A percentile compares a stretch with the other conserved stretches of the same genome.
Evolutionary conservation across 495 filamentous ascomycete genomes (phyloP).

Genomic region (Xylaria flabelliformis): DNA sequence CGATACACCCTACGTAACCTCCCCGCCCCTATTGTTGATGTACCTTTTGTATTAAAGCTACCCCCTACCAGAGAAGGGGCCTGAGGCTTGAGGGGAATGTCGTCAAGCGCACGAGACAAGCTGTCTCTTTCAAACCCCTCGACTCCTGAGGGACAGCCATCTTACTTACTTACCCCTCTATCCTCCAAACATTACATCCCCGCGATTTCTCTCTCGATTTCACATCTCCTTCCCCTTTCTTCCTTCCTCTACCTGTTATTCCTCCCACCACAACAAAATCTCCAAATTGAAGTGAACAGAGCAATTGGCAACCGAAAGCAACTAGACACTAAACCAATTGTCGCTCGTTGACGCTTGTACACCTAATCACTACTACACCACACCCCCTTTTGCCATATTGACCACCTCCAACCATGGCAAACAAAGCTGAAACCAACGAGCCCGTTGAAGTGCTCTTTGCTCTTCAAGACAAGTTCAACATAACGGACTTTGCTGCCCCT

Average conservation of each 20-base stretch:
- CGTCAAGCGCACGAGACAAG: constrained; percentile 16
- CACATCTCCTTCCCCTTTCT: background rate
- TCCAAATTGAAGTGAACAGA: constrained; percentile 12
- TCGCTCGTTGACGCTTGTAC: background rate
- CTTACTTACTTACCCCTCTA: constrained; percentile 25
- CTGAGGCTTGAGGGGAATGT: constrained; percentile 5
- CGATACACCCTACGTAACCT: constrained; percentile 17
- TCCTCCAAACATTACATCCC: constrained; percentile 25
- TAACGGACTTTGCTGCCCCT: constrained; percentile 71
- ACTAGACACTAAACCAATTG: constrained; percentile 2
- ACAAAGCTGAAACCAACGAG: constrained; percentile 57
- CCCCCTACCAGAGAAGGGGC: constrained; percentile 14
- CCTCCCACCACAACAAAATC: constrained; percentile 22
- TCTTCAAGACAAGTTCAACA: constrained; percentile 57
- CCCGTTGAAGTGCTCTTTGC: constrained; percentile 59
- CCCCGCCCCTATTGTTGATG: constrained; percentile 12
- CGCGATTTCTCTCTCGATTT: constrained; percentile 20
- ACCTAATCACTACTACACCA: background rate
- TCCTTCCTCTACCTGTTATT: constrained; percentile 24
- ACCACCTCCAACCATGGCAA: constrained; percentile 52
- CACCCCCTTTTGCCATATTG: background rate
- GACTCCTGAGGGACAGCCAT: constrained; percentile 5
- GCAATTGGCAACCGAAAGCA: background rate
- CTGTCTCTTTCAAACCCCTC: constrained; percentile 22
- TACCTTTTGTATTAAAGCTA: constrained; percentile 1